Evolutionary conservation across 345 rosid genomes (phyloP).

Genomic region (Diplotaxis tenuifolia): DNA sequence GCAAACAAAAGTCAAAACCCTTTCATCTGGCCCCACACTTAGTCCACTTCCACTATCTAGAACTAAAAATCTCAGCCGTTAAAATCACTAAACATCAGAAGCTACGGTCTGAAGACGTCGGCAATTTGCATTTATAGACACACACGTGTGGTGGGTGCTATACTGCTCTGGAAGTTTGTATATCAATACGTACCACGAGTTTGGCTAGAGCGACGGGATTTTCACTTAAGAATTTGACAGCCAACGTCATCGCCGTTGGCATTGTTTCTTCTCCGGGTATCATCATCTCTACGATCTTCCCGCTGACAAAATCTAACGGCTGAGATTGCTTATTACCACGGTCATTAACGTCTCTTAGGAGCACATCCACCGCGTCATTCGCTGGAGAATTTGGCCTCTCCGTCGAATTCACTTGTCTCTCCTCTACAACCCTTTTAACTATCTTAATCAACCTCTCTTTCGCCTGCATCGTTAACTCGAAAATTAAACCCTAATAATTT

Average conservation of each 20-base stretch:
- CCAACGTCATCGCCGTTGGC: constrained; percentile 85
- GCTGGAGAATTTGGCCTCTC: constrained; percentile 26
- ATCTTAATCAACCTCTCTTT: constrained; percentile 59
- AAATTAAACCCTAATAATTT: neutral
- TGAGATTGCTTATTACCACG: constrained; percentile 50
- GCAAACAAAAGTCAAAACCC: constrained; percentile 41
- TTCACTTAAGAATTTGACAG: constrained; percentile 77
- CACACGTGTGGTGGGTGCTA: constrained; percentile 17
- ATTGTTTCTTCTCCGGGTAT: constrained; percentile 95
- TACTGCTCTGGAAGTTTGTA: neutral
- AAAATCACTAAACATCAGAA: neutral
- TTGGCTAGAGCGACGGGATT: constrained; percentile 57
- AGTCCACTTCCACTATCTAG: neutral
- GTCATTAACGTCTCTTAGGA: constrained; percentile 46
- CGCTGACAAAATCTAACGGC: constrained; percentile 67
- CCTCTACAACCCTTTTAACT: constrained; percentile 65
- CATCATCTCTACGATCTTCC: constrained; percentile 89
- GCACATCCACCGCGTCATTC: constrained; percentile 67
- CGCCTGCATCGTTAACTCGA: constrained; percentile 52
- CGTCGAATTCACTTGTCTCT: constrained; percentile 47
- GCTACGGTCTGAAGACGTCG: constrained; percentile 28
- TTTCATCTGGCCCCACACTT: constrained; percentile 23
- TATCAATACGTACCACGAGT: constrained; percentile 52
- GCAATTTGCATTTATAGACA: neutral
- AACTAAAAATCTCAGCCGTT: constrained; percentile 43